Base-by-base conservation (phyloP, 1,284 basidiomycete genomes). In the Cryptococcus jaspeensis region DNA sequence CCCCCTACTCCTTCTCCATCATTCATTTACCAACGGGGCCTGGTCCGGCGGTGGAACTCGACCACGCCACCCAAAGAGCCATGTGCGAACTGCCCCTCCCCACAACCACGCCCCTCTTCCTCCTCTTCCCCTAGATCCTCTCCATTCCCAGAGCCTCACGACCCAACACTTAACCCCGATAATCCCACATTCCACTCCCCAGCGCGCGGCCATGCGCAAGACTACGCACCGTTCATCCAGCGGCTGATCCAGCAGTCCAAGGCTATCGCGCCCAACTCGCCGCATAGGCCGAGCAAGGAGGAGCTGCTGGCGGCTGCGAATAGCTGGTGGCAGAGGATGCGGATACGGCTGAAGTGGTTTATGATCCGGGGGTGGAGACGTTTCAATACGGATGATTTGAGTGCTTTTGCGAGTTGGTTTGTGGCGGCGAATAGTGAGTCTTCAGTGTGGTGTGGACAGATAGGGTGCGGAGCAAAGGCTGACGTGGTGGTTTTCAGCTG, bases 321-420 rank as follows among this genome's bases (percentile, higher is more conserved):
- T 45, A 87, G 88, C 7, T 93, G 94, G 76, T 95, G 92, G 88
- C 85, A 95, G 64, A 85, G 96, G 2, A 75, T 91, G 37, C 84
- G 88, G 15, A 91, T 99, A 63, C 85, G 92, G n/a, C 92, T 97
- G 80, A 93, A 93, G 74, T 99, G 96, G 96, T 89, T 95, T 65
- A 94, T 92, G 11, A 96, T 99, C 66, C 85, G 91, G 63, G 92
- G 92, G 0, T 99, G 97, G 79, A 84, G 95, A 36, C 87, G 87
- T 65, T 99, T 96, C 80, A 94, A 97, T 65, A 88, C 90, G 49
- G 96, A 99, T 74, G 96, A 99, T 74, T 89, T 96, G 57, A 95
- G 92, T 52, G 95, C 94, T 1, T 98, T 99, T 78, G 80, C 96
- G 45, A 95, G 91, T 47, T 92, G 93, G 85, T 90, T 96, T 67